A percentile compares a stretch with the other conserved stretches of the same genome.
Evolutionary conservation across 2,329 filamentous ascomycete genomes (phyloP).

Genomic region (Xylariales sp.): DNA sequence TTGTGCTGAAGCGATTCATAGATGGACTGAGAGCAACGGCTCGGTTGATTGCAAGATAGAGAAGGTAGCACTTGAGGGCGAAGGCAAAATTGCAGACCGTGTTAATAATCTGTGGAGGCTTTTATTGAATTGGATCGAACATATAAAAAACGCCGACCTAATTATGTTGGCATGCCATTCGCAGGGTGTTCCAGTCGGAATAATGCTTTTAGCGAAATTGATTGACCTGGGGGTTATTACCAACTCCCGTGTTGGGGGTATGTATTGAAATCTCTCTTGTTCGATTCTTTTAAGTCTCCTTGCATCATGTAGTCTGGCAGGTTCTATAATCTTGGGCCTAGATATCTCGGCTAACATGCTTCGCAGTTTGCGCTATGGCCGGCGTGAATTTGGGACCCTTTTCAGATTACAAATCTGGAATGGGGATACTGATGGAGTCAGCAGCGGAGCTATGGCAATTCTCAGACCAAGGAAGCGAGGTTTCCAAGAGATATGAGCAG

Average conservation of each 20-base stretch:
- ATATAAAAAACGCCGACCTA: conserved; percentile 87
- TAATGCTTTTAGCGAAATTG: conserved; percentile 92
- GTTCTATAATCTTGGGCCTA: too few species aligned
- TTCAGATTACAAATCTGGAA: conserved; percentile 87
- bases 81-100: conserved; percentile 89
- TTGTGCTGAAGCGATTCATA: conserved; percentile 82
- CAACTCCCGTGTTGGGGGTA: conserved; percentile 74
- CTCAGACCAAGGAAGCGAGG: conserved; percentile 80
- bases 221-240: conserved; percentile 89
- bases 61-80: conserved; percentile 93
- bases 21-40: conserved; percentile 81
- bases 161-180: conserved; percentile 94
- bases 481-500: conserved; percentile 83
- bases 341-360: too few species aligned
- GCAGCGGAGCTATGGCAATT: conserved; percentile 98
- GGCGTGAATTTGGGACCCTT: conserved; percentile 96
- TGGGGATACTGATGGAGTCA: conserved; percentile 86
- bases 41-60: conserved; percentile 85
- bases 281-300: too few species aligned
- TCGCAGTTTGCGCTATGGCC: conserved; percentile 80
- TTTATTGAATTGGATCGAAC: conserved; percentile 92
- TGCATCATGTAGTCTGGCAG: too few species aligned
- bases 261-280: too few species aligned
- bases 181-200: conserved; percentile 91
- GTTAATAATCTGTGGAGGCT: conserved; percentile 95